Base-by-base conservation (phyloP, 108 stramenopile species). In the Cyclotella kingstonii region DNA sequence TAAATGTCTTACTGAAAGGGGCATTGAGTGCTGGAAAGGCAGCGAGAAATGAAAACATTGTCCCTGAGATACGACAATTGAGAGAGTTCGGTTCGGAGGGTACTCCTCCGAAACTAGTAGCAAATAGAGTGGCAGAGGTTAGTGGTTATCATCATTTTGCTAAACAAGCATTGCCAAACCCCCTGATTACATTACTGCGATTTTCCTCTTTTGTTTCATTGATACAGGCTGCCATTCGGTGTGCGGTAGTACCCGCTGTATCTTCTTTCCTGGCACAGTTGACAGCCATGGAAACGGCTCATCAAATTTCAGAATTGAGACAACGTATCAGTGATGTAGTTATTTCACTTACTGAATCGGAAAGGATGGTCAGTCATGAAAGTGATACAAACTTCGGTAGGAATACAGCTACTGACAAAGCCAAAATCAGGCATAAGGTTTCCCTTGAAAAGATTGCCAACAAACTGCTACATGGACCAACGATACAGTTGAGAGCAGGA, bases 1-100 rank as follows among this genome's bases (percentile, higher is more conserved):
- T 75, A 47, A 80, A 81, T 55, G 52, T 54, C 7, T 33, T 91
- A 14, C 63, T 91, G n/a, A 76, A 86, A 28, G 62, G 53, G n/a
- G 81, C 90, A 28, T 55, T 86, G 39, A 60, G 46, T 48, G 86
- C 90, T 0, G 86, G 90, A 2, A 91, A 91, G 54, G 74, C 81
- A 10, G 86, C 78, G 19, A 65, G 90, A 31, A 81, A 87, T 71
- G 68, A 79, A 41, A 39, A 52, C 0, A 52, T 72, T 1, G 79
- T 87, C 45, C 78, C 84, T 14, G 70, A 78, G 10, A 53, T 91
- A 35, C 22, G 48, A 8, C 41, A 69, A 56, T 54, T 91, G 21
- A 72, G 59, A 47, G 49, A 60, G 29, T 84, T 76, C 40, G 84
- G 81, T 5, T 68, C 78, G 8, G 89, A 81, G 22, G 76, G 78